phyloP scores from a whole-genome alignment of 257 asterid genomes.

The Primulina eburnea region DNA sequence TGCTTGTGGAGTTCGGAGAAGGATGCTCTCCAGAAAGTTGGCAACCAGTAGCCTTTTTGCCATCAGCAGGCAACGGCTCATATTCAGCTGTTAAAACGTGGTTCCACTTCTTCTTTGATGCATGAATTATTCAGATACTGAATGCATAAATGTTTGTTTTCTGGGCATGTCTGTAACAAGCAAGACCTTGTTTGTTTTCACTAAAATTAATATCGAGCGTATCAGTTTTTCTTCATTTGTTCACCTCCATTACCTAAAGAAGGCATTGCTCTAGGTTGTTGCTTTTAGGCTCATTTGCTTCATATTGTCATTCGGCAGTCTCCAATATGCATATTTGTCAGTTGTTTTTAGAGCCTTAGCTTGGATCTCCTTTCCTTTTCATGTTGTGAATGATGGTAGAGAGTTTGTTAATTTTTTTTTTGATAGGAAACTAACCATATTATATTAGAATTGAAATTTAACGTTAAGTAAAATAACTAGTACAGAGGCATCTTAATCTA shows the following conservation, averaged over 20 bases:
- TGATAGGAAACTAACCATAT: too few species aligned
- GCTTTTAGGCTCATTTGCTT: background rate
- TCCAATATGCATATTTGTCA: background rate
- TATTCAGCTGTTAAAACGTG: background rate
- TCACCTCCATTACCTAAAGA: background rate
- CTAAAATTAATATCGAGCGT: background rate
- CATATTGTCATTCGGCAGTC: background rate
- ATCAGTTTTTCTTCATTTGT: background rate
- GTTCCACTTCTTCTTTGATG: background rate
- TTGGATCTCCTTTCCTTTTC: background rate
- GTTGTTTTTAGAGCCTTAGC: conserved; percentile 10
- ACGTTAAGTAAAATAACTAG: too few species aligned
- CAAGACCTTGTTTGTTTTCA: background rate
- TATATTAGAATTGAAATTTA: too few species aligned
- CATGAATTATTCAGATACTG: background rate
- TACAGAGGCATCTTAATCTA: too few species aligned
- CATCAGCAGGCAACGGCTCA: background rate
- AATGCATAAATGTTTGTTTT: background rate
- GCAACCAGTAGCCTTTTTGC: background rate
- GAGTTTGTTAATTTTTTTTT: too few species aligned
- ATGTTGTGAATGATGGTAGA: background rate
- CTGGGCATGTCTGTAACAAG: background rate
- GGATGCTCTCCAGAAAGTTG: too few species aligned
- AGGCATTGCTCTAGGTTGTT: background rate
- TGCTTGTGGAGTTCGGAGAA: background rate